Evolutionary conservation across 176 grass and related monocot species (phyloP).

Genomic region (Lolium multiflorum): DNA sequence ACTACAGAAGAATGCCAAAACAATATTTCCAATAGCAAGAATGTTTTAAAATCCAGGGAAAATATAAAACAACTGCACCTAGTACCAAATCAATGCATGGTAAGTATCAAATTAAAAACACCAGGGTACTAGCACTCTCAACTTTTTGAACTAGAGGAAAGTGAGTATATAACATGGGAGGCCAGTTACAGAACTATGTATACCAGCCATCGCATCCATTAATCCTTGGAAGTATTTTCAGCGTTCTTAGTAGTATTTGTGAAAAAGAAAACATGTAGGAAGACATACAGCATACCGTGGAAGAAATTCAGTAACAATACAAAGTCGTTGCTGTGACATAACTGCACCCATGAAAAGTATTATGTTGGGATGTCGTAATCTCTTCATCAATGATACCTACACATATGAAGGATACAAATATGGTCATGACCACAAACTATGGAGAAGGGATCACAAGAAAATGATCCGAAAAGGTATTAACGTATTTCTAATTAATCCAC

Average conservation of each 20-base stretch:
- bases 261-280: slow-evolving; percentile 5
- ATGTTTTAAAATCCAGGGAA: background rate
- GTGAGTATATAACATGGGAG: background rate
- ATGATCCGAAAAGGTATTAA: background rate
- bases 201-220: background rate
- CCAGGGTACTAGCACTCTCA: background rate
- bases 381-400: slow-evolving; percentile 96
- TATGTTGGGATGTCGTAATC: slow-evolving; percentile 89
- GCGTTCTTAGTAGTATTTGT: background rate
- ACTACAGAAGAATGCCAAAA: background rate
- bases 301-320: slow-evolving; percentile 91
- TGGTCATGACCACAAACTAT: background rate
- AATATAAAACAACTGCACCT: background rate
- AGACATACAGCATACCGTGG: slow-evolving; percentile 61
- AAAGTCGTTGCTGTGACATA: slow-evolving; percentile 75
- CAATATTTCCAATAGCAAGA: background rate
- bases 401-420: slow-evolving; percentile 5
- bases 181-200: background rate
- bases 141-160: background rate
- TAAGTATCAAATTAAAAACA: background rate
- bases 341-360: slow-evolving; percentile 97
- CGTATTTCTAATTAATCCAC: background rate
- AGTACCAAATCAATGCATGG: background rate
- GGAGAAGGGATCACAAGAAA: background rate
- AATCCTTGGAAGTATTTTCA: background rate